A percentile compares a stretch with the other conserved stretches of the same genome.
Evolutionary conservation across 2,329 filamentous ascomycete genomes (phyloP).

Genomic region (Corniculantispora saksenae): DNA sequence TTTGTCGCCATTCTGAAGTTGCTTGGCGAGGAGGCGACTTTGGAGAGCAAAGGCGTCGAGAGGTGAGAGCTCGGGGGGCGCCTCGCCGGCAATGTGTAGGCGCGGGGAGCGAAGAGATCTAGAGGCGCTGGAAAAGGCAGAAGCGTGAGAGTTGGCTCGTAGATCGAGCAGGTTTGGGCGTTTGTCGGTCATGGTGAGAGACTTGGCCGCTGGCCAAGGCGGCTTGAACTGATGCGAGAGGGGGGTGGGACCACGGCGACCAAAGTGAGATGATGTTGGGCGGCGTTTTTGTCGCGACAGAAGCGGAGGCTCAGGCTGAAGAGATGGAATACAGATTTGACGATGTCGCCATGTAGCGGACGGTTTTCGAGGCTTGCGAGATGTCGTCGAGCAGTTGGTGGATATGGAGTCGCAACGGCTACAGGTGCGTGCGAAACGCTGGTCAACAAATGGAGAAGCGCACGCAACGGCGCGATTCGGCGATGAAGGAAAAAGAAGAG

Average conservation of each 20-base stretch:
- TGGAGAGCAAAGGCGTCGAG: slow-evolving; percentile 94
- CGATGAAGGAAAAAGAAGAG: not conserved
- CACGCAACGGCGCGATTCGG: not conserved
- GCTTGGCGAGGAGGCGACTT: slow-evolving; percentile 81
- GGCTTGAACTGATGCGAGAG: not conserved
- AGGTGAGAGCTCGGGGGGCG: slow-evolving; percentile 87
- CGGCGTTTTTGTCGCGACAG: not conserved
- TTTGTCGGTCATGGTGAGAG: slow-evolving; percentile 26
- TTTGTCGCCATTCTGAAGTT: slow-evolving; percentile 77
- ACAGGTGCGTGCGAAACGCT: not conserved
- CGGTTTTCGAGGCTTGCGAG: not conserved
- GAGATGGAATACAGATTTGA: not conserved
- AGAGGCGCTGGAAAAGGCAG: slow-evolving; percentile 10
- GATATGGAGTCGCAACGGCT: not conserved
- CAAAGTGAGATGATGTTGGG: not conserved
- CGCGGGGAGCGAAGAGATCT: slow-evolving; percentile 68
- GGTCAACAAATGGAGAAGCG: not conserved
- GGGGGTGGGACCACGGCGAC: not conserved
- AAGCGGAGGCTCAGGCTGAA: not conserved
- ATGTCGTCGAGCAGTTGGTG: not conserved
- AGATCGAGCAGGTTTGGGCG: slow-evolving; percentile 62
- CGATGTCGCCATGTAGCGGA: slow-evolving; percentile 9
- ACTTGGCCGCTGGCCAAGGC: not conserved
- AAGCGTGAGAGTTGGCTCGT: slow-evolving; percentile 40
- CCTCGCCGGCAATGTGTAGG: slow-evolving; percentile 74